Evolutionary conservation across 345 rosid species (phyloP), one percentile per base, ranked within the genome.

Genomic region (Hevea brasiliensis): DNA sequence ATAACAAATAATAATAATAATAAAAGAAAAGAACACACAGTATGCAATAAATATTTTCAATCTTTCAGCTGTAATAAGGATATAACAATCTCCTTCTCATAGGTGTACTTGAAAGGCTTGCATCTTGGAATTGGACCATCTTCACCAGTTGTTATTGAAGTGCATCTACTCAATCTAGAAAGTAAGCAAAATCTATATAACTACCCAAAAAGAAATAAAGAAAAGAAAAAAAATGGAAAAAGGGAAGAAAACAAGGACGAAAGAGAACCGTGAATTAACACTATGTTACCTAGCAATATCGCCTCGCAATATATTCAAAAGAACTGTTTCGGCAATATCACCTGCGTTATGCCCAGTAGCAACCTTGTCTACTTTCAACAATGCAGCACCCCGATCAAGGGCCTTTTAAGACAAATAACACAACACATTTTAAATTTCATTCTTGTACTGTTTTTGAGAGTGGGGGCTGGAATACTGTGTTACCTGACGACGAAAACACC

Each of bases 71-170:
- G 8, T 7, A 18, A 32, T 15, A 73, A 89, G 97, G 89, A 94
- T 94, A 94, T 94, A 56, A 90, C 98, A 71, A 94, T 92, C 85
- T 94, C 98, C 83, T 94, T 92, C 86, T 94, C 98, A 56, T 90
- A 94, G 1, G 98, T 89, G 81, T 88, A 89, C 78, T 94, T 94
- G 73, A 94, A 92, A 73, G 98, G 98, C 83, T 94, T 94, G 91
- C 97, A 90, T 80, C 98, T 85, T 24, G 97, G 98, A 74, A 94
- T 92, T 0, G 97, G 98, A 69, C 98, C 97, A 74, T 94, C 98
- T 80, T 94, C 98, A 45, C 98, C 98, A 2, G 98, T 94, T 27
- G 87, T 88, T 45, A 94, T 90, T 1, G 90, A 84, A 67, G 98
- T 89, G 79, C 98, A 92, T 74, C 98, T 85, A 81, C 96, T 84